Evolutionary conservation across 495 filamentous ascomycete species (phyloP).

Genomic region (Hypoxylon lenormandii): DNA sequence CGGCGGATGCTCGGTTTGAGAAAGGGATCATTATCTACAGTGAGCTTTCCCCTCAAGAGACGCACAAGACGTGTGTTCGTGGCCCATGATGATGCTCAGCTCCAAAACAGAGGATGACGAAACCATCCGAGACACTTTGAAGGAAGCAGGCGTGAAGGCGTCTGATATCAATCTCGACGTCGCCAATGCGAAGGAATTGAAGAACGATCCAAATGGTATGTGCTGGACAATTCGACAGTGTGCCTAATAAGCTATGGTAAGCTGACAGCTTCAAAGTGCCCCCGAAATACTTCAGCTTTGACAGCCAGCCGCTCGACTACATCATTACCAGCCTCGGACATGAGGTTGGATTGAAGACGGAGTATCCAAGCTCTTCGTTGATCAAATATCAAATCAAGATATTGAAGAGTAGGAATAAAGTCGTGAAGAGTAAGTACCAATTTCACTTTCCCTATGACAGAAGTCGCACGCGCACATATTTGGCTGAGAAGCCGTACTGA

Average conservation of each 20-base stretch:
- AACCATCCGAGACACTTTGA: conserved; percentile 49
- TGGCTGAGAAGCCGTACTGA: background rate
- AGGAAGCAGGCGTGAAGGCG: conserved; percentile 30
- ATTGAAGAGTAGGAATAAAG: conserved; percentile 50
- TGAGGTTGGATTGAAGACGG: conserved; percentile 48
- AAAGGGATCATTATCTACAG: conserved; percentile 58
- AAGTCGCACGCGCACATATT: too few species aligned
- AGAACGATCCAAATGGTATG: conserved; percentile 16
- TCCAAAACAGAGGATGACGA: conserved; percentile 54
- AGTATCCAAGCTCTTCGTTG: conserved; percentile 51
- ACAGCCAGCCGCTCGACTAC: conserved; percentile 50
- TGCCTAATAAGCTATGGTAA: background rate
- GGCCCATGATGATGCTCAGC: background rate
- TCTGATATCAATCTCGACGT: conserved; percentile 39
- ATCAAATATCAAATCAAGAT: conserved; percentile 54
- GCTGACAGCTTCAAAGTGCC: conserved; percentile 19
- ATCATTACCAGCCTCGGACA: conserved; percentile 55
- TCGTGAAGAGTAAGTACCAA: conserved; percentile 49
- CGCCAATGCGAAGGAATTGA: conserved; percentile 41
- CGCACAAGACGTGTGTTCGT: conserved; percentile 1
- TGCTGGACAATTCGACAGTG: background rate
- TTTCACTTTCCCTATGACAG: background rate
- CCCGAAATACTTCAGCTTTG: conserved; percentile 51
- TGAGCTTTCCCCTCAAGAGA: conserved; percentile 28
- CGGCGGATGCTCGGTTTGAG: conserved; percentile 54